Conservation (phyloP, 1,284 basidiomycete genomes). For the Ustilago crameri region DNA sequence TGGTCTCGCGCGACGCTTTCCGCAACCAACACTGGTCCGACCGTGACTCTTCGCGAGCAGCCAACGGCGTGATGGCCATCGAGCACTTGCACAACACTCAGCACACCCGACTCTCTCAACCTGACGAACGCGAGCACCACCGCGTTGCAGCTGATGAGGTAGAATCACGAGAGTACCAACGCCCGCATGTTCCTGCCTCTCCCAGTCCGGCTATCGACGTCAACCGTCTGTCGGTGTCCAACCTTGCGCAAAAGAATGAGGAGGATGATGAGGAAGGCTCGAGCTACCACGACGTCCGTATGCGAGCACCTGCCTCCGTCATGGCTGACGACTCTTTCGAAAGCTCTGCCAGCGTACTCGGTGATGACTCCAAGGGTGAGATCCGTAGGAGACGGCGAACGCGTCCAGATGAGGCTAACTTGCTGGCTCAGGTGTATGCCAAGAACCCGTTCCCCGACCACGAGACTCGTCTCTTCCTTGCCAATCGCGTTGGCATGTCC, state of each 20-base stretch:
- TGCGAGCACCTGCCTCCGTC: conserved; percentile 24
- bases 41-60: conserved; percentile 8
- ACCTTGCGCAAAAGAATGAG: conserved; percentile 38
- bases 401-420: conserved; percentile 57
- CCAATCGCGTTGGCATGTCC: conserved; percentile 57
- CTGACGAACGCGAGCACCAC: conserved; percentile 1
- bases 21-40: conserved; percentile 37
- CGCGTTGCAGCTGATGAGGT: conserved; percentile 2
- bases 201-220: conserved; percentile 36
- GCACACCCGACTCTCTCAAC: conserved; percentile 8
- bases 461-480: conserved; percentile 56
- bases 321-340: conserved; percentile 44
- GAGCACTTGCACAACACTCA: conserved; percentile 27
- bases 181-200: conserved; percentile 11
- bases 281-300: conserved; percentile 4
- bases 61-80: conserved; percentile 32
- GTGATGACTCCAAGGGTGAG: conserved; percentile 37
- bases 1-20: conserved; percentile 44
- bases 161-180: neutral
- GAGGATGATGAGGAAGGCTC: conserved; percentile 18
- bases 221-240: conserved; percentile 34
- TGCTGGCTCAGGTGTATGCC: conserved; percentile 56
- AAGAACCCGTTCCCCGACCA: conserved; percentile 63
- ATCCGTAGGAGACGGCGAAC: conserved; percentile 56
- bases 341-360: conserved; percentile 30